A percentile compares a stretch with the other conserved stretches of the same genome.
These are phyloP conservation scores for Cryptosporidium bovis DNA, from an alignment of 169 alveolate species.

Conservation along the genomic window DNA sequence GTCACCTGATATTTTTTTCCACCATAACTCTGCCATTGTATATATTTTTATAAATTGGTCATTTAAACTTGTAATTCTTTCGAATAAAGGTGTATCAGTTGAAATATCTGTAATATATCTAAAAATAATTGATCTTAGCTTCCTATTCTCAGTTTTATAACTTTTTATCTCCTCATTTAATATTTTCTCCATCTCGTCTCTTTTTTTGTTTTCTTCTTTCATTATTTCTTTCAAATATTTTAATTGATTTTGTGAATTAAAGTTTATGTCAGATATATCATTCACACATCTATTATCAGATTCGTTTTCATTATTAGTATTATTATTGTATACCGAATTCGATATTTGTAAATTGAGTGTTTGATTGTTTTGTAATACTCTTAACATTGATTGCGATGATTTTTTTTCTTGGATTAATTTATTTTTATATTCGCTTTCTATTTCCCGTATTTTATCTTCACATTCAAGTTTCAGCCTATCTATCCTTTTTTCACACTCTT, in stretches of 20 bases:
- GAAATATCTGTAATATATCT: conserved; percentile 34
- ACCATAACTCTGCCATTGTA: conserved; percentile 63
- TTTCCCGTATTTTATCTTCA: conserved; percentile 59
- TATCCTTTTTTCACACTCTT: conserved; percentile 18
- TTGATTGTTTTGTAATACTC: conserved; percentile 55
- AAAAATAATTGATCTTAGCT: conserved; percentile 26
- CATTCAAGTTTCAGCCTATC: conserved; percentile 23
- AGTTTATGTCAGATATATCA: background rate
- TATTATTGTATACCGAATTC: conserved; percentile 3
- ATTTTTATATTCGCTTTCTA: conserved; percentile 36
- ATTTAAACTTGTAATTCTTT: conserved; percentile 11
- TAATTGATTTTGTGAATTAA: conserved; percentile 8
- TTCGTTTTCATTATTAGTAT: background rate
- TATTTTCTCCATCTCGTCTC: conserved; percentile 66
- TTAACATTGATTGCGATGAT: conserved; percentile 29
- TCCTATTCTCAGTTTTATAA: conserved; percentile 38
- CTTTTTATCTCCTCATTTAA: conserved; percentile 21
- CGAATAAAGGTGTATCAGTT: conserved; percentile 32
- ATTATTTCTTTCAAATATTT: conserved; percentile 42
- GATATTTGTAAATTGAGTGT: conserved; percentile 58
- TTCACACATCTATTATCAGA: background rate
- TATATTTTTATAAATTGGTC: conserved; percentile 52
- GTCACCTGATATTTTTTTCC: conserved; percentile 41
- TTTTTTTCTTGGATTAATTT: conserved; percentile 60
- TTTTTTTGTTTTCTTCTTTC: conserved; percentile 64